These are phyloP conservation scores for Sporisorium graminicola DNA, from an alignment of 1,284 basidiomycete genomes.

Conservation along the genomic window DNA sequence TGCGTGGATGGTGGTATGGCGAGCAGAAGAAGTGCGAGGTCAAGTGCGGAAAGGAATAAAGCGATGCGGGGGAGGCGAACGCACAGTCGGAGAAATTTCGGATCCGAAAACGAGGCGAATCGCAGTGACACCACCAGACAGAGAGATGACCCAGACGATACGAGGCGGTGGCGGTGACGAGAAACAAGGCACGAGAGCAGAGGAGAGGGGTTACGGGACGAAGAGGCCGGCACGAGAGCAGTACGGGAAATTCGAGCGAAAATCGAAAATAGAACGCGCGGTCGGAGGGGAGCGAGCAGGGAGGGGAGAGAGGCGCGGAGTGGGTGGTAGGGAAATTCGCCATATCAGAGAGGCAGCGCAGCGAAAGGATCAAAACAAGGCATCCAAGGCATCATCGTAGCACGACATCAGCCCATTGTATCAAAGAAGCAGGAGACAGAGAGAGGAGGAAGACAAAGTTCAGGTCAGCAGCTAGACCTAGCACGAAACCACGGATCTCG, in stretches of 20 bases:
- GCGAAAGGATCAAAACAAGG: slow-evolving; percentile 12
- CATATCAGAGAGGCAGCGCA: slow-evolving; percentile 2
- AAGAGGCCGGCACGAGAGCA: slow-evolving; percentile 30
- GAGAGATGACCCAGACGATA: slow-evolving; percentile 26
- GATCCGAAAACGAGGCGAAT: slow-evolving; percentile 28
- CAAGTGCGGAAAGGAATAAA: slow-evolving; percentile 11
- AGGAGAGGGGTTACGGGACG: slow-evolving; percentile 5
- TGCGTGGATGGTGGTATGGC: slow-evolving; percentile 12
- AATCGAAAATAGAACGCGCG: slow-evolving; percentile 34
- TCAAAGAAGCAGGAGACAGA: slow-evolving; percentile 8
- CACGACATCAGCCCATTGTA: not conserved
- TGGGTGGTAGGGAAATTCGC: slow-evolving; percentile 4
- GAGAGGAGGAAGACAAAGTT: not conserved
- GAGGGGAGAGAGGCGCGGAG: slow-evolving; percentile 9
- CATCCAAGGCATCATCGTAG: slow-evolving; percentile 11
- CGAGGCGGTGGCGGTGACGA: slow-evolving; percentile 23
- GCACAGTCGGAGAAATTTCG: slow-evolving; percentile 19
- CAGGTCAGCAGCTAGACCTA: slow-evolving; percentile 23
- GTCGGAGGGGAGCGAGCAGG: slow-evolving; percentile 22
- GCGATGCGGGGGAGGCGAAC: not conserved
- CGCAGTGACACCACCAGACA: slow-evolving; percentile 26
- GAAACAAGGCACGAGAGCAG: slow-evolving; percentile 38
- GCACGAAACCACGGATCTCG: not conserved
- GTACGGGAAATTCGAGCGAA: slow-evolving; percentile 44
- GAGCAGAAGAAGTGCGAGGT: slow-evolving; percentile 1